Evolutionary conservation across 257 asterid genomes (phyloP), one percentile per base, ranked within the genome.

Genomic region (Capsicum rhomboideum): DNA sequence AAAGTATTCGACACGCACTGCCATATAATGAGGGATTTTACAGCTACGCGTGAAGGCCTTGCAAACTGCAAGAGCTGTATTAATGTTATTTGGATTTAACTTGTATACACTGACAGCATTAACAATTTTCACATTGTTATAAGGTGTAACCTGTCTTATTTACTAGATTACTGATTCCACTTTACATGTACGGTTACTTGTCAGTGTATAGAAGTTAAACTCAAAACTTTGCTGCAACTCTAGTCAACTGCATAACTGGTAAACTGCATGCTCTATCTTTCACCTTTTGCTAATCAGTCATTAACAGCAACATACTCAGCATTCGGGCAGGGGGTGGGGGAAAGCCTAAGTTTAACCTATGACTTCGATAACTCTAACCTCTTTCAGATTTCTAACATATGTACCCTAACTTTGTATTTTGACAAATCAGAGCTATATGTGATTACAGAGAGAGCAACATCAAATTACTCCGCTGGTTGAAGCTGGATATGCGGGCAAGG

Each of bases 401-500:
- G 44, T 75, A 75, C 81, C 81, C 61, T 75, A 75, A 49, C 61
- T 75, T 75, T 75, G 44, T 49, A 49, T 46, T 50, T 49, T 49
- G 58, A 75, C 61, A 75, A 75, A 75, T 26, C 81, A 75, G 81
- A 75, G 81, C 61, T 75, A 75, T 28, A 75, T 75, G 81, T 75
- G 81, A 75, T 75, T 49, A 49, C 81, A 46, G 61, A 49, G 40
- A 74, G 10, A 49, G 81, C 80, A 11, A 26, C 17, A 28, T 53
- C 56, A 37, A 69, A 52, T 54, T 56, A 77, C 42, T 86, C 86
- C 2, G 67, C 16, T 26, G 17, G 75, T 87, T 85, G 86, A 78
- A 90, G 97, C 56, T 85, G 96, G 29, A 94, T 87, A 67, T 97
- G 99, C 4, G 91, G 93, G 64, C 99, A 97, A 49, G 89, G 90